Evolutionary conservation across 495 filamentous ascomycete genomes (phyloP).

Genomic region (Alectoria sarmentosa): DNA sequence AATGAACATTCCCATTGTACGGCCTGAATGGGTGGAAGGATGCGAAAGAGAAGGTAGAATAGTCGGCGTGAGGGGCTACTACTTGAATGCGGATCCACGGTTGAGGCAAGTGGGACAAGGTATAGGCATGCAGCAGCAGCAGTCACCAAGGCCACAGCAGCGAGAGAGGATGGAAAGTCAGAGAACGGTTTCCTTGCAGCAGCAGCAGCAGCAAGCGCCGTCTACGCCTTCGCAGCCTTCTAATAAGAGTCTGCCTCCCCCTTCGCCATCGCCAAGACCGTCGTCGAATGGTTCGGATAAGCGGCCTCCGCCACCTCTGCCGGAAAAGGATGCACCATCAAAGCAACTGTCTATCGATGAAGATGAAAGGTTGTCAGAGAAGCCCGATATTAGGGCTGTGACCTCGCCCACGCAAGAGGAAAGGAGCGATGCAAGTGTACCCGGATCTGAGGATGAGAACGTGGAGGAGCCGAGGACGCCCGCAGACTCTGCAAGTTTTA

Average conservation of each 20-base stretch:
- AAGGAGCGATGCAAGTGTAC: not conserved
- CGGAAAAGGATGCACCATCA: constrained; percentile 20
- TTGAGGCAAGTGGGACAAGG: constrained; percentile 49
- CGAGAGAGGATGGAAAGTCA: constrained; percentile 37
- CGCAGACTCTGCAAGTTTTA: constrained; percentile 14
- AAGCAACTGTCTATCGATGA: constrained; percentile 3
- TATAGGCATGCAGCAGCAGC: constrained; percentile 26
- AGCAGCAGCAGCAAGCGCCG: constrained; percentile 9
- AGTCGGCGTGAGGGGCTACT: constrained; percentile 90
- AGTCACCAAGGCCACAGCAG: constrained; percentile 19
- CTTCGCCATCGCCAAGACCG: not conserved
- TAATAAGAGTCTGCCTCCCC: constrained; percentile 2
- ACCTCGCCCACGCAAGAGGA: not conserved
- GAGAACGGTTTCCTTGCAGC: constrained; percentile 12
- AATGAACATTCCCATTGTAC: constrained; percentile 97
- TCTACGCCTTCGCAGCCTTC: constrained; percentile 2
- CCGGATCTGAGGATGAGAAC: constrained; percentile 3
- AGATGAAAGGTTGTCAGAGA: not conserved
- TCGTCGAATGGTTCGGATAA: constrained; percentile 7
- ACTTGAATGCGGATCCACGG: constrained; percentile 79
- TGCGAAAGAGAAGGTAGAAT: constrained; percentile 92
- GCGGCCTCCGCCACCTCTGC: constrained; percentile 13
- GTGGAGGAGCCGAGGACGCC: constrained; percentile 14
- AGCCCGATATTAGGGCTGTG: not conserved
- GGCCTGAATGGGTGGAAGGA: constrained; percentile 92